These are phyloP conservation scores for Pilatotrama ljubarskyi DNA, from an alignment of 768 basidiomycete genomes.

Conservation along the genomic window DNA sequence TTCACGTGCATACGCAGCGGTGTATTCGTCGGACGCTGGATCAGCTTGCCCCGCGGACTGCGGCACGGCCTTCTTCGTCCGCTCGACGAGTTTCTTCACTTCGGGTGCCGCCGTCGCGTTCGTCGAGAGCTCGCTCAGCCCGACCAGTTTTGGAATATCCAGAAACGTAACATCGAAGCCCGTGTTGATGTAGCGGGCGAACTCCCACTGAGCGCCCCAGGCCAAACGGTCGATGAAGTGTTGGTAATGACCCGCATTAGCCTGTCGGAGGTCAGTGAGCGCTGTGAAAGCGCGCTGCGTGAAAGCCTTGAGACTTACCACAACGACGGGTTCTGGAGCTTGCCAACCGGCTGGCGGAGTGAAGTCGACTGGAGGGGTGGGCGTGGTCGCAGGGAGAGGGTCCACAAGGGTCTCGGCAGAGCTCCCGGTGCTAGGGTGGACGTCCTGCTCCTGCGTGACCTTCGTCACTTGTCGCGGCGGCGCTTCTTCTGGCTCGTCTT, in stretches of 20 bases:
- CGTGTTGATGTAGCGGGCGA: slow-evolving; percentile 44
- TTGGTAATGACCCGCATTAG: not conserved
- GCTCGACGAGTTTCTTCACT: slow-evolving; percentile 3
- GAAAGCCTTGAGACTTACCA: not conserved
- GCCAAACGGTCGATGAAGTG: slow-evolving; percentile 6
- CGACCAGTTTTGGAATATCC: slow-evolving; percentile 30
- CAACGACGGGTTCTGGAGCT: slow-evolving; percentile 5
- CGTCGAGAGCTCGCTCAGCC: slow-evolving; percentile 25
- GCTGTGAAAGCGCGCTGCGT: no score
- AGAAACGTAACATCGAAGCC: slow-evolving; percentile 36
- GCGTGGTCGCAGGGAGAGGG: not conserved
- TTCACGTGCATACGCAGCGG: slow-evolving; percentile 17
- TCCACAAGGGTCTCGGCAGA: not conserved
- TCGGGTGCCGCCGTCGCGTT: slow-evolving; percentile 29
- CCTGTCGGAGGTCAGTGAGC: not conserved
- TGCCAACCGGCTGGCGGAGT: not conserved
- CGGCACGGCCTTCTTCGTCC: not conserved
- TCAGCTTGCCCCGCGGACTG: not conserved
- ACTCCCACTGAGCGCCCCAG: slow-evolving; percentile 53
- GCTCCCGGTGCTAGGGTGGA: not conserved
- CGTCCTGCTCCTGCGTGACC: not conserved
- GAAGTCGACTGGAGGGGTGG: not conserved
- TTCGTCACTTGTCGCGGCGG: not conserved
- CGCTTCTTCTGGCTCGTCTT: not conserved
- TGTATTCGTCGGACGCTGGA: not conserved